These are phyloP conservation scores for Penicillium turbatum DNA, from an alignment of 495 filamentous ascomycete species.

Conservation along the genomic window DNA sequence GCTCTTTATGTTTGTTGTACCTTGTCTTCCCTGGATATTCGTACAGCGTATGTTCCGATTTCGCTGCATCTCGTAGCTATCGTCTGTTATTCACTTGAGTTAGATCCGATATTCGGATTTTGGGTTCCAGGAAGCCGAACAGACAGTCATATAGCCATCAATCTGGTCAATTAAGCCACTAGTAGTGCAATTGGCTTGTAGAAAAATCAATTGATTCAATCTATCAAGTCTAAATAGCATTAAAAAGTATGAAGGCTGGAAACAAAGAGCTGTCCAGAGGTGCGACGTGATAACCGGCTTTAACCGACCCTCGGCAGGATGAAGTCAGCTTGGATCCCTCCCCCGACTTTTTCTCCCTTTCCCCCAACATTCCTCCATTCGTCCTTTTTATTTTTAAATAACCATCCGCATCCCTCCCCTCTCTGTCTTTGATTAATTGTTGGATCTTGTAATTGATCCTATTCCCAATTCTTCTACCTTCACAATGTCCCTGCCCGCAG, in stretches of 20 bases:
- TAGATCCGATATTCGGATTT: slow-evolving; percentile 1
- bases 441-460: slow-evolving; percentile 11
- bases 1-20: background rate
- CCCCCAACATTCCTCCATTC: slow-evolving; percentile 1
- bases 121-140: background rate
- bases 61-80: background rate
- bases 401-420: no score
- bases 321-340: slow-evolving; percentile 22
- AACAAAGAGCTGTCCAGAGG: background rate
- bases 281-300: slow-evolving; percentile 19
- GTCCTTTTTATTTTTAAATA: background rate
- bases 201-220: background rate
- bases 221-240: no score
- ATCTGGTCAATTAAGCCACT: background rate
- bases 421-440: background rate
- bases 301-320: slow-evolving; percentile 32
- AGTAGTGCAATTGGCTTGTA: background rate
- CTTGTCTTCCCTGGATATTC: background rate
- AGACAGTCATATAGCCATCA: background rate
- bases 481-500: slow-evolving; percentile 31
- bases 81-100: background rate
- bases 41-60: background rate
- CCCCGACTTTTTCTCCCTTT: slow-evolving; percentile 15
- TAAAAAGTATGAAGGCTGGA: no score
- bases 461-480: slow-evolving; percentile 14